Conservation (phyloP, 139 green algal genomes). For the Picochlorum sp. region DNA sequence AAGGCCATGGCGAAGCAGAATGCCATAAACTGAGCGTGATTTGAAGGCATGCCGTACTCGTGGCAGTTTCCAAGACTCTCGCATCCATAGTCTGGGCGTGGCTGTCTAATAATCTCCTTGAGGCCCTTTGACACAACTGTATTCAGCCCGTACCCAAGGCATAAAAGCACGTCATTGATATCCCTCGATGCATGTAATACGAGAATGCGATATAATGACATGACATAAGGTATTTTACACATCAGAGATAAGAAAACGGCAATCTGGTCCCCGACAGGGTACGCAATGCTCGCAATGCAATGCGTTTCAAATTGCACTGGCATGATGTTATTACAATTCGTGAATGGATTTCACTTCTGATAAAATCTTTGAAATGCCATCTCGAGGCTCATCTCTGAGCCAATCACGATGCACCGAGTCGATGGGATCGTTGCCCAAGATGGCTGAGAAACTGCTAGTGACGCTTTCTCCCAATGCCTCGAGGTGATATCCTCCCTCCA, state of each 20-base stretch:
- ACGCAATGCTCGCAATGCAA: not conserved
- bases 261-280: not conserved
- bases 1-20: slow-evolving; percentile 11
- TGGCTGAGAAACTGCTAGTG: slow-evolving; percentile 52
- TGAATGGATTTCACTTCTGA: slow-evolving; percentile 30
- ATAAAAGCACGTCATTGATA: slow-evolving; percentile 7
- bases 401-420: slow-evolving; percentile 32
- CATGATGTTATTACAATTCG: slow-evolving; percentile 17
- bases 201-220: slow-evolving; percentile 2
- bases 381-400: slow-evolving; percentile 37
- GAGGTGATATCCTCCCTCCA: slow-evolving; percentile 79
- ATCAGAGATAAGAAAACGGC: slow-evolving; percentile 5
- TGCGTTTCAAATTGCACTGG: not conserved
- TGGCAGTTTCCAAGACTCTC: slow-evolving; percentile 16
- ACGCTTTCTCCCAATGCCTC: slow-evolving; percentile 62
- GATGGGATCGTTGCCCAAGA: slow-evolving; percentile 35
- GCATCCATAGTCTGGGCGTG: slow-evolving; percentile 12
- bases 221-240: slow-evolving; percentile 14
- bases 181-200: slow-evolving; percentile 6
- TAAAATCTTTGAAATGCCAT: slow-evolving; percentile 34
- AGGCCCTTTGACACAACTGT: slow-evolving; percentile 12
- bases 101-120: slow-evolving; percentile 19
- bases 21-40: slow-evolving; percentile 18
- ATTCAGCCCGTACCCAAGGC: slow-evolving; percentile 5
- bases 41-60: slow-evolving; percentile 23